A percentile compares a stretch with the other conserved stretches of the same genome.
phyloP scores from a whole-genome alignment of 306 rosid species.

The Medicago lupulina region DNA sequence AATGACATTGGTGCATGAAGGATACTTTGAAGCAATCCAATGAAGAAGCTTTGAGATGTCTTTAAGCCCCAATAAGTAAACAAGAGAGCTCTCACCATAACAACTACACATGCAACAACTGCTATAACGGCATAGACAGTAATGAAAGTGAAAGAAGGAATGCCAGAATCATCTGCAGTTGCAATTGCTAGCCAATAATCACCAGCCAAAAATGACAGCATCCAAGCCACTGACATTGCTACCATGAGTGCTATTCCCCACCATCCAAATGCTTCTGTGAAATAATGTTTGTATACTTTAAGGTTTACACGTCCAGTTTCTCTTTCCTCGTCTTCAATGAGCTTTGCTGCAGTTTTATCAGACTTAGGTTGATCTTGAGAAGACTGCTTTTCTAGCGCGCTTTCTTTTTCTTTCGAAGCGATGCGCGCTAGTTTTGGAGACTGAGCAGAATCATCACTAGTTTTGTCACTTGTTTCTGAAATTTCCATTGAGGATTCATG shows the following conservation, averaged over 20 bases:
- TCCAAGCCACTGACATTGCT: conserved; percentile 57
- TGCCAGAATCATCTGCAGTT: conserved; percentile 55
- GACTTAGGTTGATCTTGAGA: conserved; percentile 51
- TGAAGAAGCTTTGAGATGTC: conserved; percentile 78
- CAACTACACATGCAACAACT: conserved; percentile 42
- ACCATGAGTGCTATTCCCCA: conserved; percentile 67
- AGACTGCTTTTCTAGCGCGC: conserved; percentile 40
- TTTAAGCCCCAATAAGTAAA: conserved; percentile 64
- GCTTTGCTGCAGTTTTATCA: conserved; percentile 63
- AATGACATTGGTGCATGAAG: conserved; percentile 92
- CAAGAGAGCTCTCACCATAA: conserved; percentile 51
- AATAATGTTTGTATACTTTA: conserved; percentile 67
- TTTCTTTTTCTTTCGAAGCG: conserved; percentile 56
- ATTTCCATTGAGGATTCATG: conserved; percentile 87
- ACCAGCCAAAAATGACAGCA: conserved; percentile 56
- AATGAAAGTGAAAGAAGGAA: conserved; percentile 61
- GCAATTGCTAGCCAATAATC: conserved; percentile 87
- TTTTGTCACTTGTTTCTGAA: conserved; percentile 50
- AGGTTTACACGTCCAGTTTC: conserved; percentile 75
- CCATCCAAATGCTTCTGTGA: conserved; percentile 90
- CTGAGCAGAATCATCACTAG: conserved; percentile 38
- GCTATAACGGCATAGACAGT: conserved; percentile 67
- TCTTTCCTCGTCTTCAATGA: conserved; percentile 84
- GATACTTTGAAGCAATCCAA: conserved; percentile 64
- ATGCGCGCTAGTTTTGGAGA: conserved; percentile 47